These are phyloP conservation scores for Lithohypha guttulata DNA, from an alignment of 2,329 filamentous ascomycete genomes.

Conservation along the genomic window DNA sequence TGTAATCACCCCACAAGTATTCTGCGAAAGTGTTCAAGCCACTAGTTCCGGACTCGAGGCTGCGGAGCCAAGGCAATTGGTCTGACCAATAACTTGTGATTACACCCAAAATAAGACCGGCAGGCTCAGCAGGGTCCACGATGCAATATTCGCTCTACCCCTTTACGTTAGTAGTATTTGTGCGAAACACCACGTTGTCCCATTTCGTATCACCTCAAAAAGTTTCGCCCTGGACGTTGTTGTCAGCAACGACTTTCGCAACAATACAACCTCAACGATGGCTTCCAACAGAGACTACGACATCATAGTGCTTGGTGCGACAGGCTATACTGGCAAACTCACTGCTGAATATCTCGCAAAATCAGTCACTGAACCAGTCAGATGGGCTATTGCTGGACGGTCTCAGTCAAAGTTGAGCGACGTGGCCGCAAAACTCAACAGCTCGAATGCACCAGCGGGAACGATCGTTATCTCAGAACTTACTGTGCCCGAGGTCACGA, in stretches of 20 bases:
- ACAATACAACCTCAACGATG: slow-evolving; percentile 24
- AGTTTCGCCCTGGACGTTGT: background rate
- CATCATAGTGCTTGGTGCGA: slow-evolving; percentile 55
- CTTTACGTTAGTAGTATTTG: background rate
- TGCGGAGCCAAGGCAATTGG: background rate
- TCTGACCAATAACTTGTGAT: background rate
- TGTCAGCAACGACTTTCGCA: background rate
- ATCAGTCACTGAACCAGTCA: slow-evolving; percentile 61
- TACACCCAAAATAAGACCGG: slow-evolving; percentile 3
- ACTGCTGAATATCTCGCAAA: slow-evolving; percentile 64
- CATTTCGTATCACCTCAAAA: background rate
- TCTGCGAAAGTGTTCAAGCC: background rate
- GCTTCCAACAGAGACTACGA: slow-evolving; percentile 47
- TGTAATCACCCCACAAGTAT: background rate
- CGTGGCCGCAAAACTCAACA: slow-evolving; percentile 56
- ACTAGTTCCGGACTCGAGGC: background rate
- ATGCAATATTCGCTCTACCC: slow-evolving; percentile 2
- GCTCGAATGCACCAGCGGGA: slow-evolving; percentile 56
- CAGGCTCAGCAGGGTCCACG: background rate
- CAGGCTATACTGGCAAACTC: slow-evolving; percentile 73
- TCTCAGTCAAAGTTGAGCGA: slow-evolving; percentile 63
- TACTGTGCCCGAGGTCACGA: slow-evolving; percentile 39
- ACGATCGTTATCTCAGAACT: slow-evolving; percentile 28
- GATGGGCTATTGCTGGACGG: slow-evolving; percentile 80
- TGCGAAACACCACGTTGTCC: background rate